Evolutionary conservation across 2,329 filamentous ascomycete genomes (phyloP).

Genomic region (Capronia epimyces): DNA sequence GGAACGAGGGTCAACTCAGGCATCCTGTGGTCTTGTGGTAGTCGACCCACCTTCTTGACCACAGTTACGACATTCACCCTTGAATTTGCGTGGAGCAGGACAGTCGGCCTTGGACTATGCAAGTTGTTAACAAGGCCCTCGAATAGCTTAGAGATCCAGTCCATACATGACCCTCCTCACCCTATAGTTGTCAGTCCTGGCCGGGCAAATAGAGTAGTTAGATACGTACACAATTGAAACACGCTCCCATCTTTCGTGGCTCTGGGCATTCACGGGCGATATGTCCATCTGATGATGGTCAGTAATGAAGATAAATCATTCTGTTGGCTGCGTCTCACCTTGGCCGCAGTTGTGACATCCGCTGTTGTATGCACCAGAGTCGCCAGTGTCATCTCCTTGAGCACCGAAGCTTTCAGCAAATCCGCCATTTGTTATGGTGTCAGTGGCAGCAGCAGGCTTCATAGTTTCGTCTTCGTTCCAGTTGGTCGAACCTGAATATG

Average conservation of each 20-base stretch:
- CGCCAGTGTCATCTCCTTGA: constrained; percentile 6
- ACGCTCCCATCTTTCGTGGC: constrained; percentile 37
- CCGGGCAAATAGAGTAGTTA: not conserved
- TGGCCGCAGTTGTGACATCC: constrained; percentile 28
- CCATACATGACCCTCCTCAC: constrained; percentile 37
- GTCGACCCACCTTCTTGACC: constrained; percentile 33
- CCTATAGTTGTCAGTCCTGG: constrained; percentile 16
- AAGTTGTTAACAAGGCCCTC: constrained; percentile 3
- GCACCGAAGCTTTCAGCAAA: constrained; percentile 9
- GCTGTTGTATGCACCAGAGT: constrained; percentile 11
- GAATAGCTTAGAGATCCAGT: not conserved
- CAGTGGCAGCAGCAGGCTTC: not conserved
- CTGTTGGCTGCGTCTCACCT: constrained; percentile 12
- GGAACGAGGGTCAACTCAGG: not conserved
- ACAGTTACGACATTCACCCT: constrained; percentile 44
- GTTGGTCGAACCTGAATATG: not conserved
- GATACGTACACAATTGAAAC: constrained; percentile 40
- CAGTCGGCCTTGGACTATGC: constrained; percentile 41
- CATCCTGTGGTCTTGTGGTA: not conserved
- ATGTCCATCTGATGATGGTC: constrained; percentile 28
- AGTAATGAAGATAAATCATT: constrained; percentile 5
- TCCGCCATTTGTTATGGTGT: not conserved
- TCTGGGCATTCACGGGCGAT: constrained; percentile 40
- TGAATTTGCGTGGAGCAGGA: constrained; percentile 44
- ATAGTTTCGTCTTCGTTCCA: not conserved